These are phyloP conservation scores for Artemisia tridentata DNA, from an alignment of 129 eudicot species.

Conservation along the genomic window DNA sequence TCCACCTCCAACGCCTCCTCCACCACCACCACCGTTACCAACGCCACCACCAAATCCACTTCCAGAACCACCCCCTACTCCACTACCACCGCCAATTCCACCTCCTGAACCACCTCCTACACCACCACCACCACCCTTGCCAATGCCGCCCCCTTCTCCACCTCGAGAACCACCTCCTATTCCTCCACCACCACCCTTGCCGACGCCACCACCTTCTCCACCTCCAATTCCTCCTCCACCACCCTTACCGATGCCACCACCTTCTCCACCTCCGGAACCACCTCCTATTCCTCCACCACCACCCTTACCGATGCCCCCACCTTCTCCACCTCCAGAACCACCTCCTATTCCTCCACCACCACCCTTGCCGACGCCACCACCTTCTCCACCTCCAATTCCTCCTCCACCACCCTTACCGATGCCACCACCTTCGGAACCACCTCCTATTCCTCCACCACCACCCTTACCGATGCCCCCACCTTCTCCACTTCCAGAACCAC, in stretches of 20 bases:
- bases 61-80: not conserved
- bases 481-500: not conserved
- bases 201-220: not conserved
- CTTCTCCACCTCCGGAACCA: not conserved
- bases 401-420: too few relatives aligned
- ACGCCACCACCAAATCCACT: not conserved
- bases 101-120: not conserved
- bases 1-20: not conserved
- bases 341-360: not conserved
- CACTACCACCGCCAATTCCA: constrained; percentile 4
- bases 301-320: not conserved
- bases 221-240: constrained; percentile 1
- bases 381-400: not conserved
- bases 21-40: not conserved
- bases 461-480: constrained; percentile 8
- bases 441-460: not conserved
- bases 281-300: not conserved
- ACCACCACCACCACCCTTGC: constrained; percentile 4
- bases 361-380: too few relatives aligned
- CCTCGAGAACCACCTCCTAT: not conserved
- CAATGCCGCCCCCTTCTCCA: not conserved
- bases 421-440: constrained; percentile 3
- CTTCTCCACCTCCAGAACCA: constrained; percentile 7
- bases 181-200: not conserved
- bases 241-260: not conserved